A percentile compares a stretch with the other conserved stretches of the same genome.
Conservation (phyloP, 176 grass and related monocot species). For the Bonia amplexicaulis region DNA sequence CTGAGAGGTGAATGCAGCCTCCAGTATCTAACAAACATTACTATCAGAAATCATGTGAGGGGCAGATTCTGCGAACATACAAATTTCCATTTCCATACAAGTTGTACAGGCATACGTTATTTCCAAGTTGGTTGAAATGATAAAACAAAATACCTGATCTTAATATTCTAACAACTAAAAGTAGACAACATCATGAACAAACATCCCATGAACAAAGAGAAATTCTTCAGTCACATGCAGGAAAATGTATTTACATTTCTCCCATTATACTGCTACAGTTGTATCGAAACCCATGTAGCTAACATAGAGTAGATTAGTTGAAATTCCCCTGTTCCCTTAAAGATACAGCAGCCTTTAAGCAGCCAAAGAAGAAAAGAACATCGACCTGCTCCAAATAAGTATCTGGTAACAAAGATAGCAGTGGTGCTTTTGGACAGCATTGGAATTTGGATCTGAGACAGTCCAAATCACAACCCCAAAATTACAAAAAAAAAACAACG, state of each 20-base stretch:
- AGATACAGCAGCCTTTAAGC: background rate
- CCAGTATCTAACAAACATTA: too few relatives aligned
- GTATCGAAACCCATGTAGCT: background rate
- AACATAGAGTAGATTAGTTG: background rate
- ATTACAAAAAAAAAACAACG: background rate
- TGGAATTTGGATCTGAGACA: background rate
- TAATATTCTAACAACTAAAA: too few relatives aligned
- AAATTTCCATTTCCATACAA: too few relatives aligned
- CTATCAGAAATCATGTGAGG: too few relatives aligned
- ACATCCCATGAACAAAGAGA: too few relatives aligned
- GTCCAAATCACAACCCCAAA: background rate
- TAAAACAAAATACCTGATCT: too few relatives aligned
- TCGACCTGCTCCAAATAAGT: background rate
- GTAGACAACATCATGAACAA: too few relatives aligned
- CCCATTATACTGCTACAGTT: background rate
- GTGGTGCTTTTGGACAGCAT: background rate
- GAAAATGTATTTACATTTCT: background rate
- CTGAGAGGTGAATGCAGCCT: too few relatives aligned
- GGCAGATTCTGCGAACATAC: too few relatives aligned
- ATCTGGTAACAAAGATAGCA: background rate
- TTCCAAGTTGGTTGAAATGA: too few relatives aligned
- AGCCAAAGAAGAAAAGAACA: background rate
- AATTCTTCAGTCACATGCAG: background rate
- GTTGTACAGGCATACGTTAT: too few relatives aligned
- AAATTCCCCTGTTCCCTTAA: background rate